Evolutionary conservation across 305 asterid species (phyloP).

Genomic region (Fraxinus paxiana): DNA sequence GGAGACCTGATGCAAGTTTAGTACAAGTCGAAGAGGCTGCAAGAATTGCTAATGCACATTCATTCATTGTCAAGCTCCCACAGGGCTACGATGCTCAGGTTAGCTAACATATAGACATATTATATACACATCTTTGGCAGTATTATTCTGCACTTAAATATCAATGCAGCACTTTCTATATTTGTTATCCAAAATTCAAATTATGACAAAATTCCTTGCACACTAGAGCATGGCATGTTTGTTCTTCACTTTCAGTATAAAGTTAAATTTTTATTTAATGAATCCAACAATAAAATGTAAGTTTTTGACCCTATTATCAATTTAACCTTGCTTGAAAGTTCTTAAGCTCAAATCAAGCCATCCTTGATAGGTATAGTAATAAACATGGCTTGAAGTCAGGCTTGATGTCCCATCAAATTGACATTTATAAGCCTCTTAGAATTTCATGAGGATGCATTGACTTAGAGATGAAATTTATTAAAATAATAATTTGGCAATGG

Average conservation of each 20-base stretch:
- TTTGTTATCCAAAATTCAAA: not conserved
- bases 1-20: conserved; percentile 71
- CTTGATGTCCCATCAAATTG: not conserved
- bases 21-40: conserved; percentile 91
- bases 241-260: not conserved
- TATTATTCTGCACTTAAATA: not conserved
- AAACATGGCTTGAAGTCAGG: not conserved
- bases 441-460: not conserved
- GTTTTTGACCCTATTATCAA: not conserved
- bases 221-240: not conserved
- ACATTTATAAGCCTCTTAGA: not conserved
- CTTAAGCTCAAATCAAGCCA: not conserved
- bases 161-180: not conserved
- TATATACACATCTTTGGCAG: not conserved
- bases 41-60: conserved; percentile 88
- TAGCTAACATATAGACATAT: not conserved
- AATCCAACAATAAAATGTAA: not conserved
- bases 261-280: not conserved
- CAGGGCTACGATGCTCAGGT: conserved; percentile 98
- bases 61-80: conserved; percentile 87
- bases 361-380: not conserved
- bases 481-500: conserved; percentile 9
- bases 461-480: not conserved
- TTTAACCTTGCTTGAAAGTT: not conserved
- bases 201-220: not conserved